Percentiles rank a stretch among this genome's conserved stretches.
Evolutionary conservation across 2,329 filamentous ascomycete genomes (phyloP).

Genomic region (Alternaria gaisen): DNA sequence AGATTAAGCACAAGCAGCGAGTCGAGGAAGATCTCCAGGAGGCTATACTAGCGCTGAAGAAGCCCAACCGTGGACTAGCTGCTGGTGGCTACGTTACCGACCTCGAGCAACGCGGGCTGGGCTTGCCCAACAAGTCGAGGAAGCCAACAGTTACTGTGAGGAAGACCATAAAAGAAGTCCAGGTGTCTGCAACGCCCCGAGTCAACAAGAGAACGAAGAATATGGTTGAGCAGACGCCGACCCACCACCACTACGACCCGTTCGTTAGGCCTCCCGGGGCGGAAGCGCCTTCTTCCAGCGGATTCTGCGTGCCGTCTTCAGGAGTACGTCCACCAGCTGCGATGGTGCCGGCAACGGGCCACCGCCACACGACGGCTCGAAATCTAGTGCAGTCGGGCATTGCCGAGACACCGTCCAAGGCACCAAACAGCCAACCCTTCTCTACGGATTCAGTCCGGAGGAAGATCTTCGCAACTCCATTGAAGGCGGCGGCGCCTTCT

Average conservation of each 20-base stretch:
- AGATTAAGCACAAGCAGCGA: constrained; percentile 70
- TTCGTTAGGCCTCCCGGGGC: constrained; percentile 27
- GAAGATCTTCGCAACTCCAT: constrained; percentile 47
- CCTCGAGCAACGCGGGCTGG: constrained; percentile 64
- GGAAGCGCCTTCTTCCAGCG: constrained; percentile 36
- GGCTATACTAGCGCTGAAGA: constrained; percentile 77
- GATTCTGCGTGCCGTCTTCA: constrained; percentile 53
- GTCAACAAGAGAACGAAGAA: constrained; percentile 45
- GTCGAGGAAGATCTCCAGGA: constrained; percentile 76
- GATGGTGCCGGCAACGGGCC: constrained; percentile 38
- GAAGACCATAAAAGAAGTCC: constrained; percentile 46
- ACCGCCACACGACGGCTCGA: constrained; percentile 41
- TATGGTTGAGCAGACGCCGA: constrained; percentile 42
- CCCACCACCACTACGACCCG: constrained; percentile 36
- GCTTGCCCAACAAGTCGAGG: constrained; percentile 34
- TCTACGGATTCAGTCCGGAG: constrained; percentile 35
- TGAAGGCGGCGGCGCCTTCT: constrained; percentile 28
- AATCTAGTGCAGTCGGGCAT: constrained; percentile 41
- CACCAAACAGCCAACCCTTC: constrained; percentile 43
- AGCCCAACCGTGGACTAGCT: constrained; percentile 76
- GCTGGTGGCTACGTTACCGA: constrained; percentile 73
- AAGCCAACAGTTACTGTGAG: constrained; percentile 41
- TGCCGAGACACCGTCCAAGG: constrained; percentile 56
- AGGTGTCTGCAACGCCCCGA: constrained; percentile 57
- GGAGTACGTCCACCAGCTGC: constrained; percentile 42